phyloP scores from a whole-genome alignment of 2,329 filamentous ascomycete species.

The Aspergillus fischeri region DNA sequence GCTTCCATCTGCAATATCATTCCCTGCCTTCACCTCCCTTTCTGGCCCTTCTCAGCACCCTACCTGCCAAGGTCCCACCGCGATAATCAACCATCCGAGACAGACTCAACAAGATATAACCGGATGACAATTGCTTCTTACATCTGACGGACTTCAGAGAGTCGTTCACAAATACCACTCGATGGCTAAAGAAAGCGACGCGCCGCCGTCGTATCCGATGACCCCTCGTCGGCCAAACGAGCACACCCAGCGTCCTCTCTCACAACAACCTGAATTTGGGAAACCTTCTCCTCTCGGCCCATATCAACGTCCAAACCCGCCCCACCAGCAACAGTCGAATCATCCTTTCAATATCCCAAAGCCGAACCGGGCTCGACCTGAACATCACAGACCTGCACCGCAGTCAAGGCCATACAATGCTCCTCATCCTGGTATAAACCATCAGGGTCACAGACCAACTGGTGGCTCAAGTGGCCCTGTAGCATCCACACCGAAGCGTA shows the following conservation, averaged over 20 bases:
- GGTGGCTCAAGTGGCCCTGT: slow-evolving; percentile 13
- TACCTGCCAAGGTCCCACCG: background rate
- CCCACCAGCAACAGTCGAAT: slow-evolving; percentile 25
- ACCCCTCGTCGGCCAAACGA: slow-evolving; percentile 35
- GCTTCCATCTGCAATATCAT: background rate
- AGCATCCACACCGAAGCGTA: slow-evolving; percentile 21
- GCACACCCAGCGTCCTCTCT: slow-evolving; percentile 28
- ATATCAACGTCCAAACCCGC: slow-evolving; percentile 32
- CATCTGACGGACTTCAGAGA: background rate
- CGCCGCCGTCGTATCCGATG: slow-evolving; percentile 31
- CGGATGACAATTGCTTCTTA: background rate
- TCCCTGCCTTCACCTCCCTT: background rate
- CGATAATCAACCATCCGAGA: background rate
- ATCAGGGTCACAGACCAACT: slow-evolving; percentile 16
- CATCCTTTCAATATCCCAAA: slow-evolving; percentile 52
- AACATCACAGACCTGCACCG: slow-evolving; percentile 45
- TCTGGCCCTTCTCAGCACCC: background rate
- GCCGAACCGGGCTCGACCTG: slow-evolving; percentile 44
- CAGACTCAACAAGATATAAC: background rate
- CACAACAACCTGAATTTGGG: slow-evolving; percentile 53
- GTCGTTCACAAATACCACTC: background rate
- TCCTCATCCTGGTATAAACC: slow-evolving; percentile 10
- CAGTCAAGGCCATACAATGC: slow-evolving; percentile 18
- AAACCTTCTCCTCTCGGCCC: slow-evolving; percentile 53
- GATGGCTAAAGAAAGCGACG: slow-evolving; percentile 53